Base-by-base conservation (phyloP, 2,329 filamentous ascomycete genomes). In the Aulographum hederae region DNA sequence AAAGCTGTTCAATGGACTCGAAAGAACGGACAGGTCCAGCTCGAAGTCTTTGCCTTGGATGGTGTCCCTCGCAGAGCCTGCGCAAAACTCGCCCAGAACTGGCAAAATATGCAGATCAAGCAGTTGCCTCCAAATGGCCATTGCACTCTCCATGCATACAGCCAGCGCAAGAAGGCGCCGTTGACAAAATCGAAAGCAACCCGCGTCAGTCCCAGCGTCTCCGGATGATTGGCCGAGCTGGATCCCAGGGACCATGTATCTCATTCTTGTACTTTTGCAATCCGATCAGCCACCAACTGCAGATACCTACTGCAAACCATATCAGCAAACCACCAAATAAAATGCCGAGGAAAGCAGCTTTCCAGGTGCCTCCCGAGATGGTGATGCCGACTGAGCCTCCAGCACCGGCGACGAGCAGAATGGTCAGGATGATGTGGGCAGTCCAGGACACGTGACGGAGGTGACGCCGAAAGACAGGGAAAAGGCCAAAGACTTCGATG, bases 201-300 rank as follows among this genome's bases (percentile, higher is more conserved):
- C n/a, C n/a, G 28, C 30, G 20, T 54, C 44, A 57, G 47, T 60
- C 60, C 58, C 58, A 63, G 26, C 72, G 61, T 44, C 75, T 74
- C 46, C 82, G 72, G 39, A 89, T 85, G 34, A 89, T 70, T 6
- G 89, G 89, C 48, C 85, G 67, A 5, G 89, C 89, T 14, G 86
- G 85, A 57, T 98, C 89, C 89, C 89, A 98, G 1, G 89, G 89
- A 27, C 89, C 89, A 47, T 85, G 81, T 42, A 98, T 94, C 56
- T 95, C 89, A 51, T 95, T 95, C 63, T 98, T 98, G 57, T 95
- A 98, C 58, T 92, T 86, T 56, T 98, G 89, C 52, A 98, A 54
- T 6, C 84, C 80, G 46, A 98, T 95, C 39, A 98, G 58, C 85
- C 89, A 95, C 86, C 85, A 95, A 49, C 82, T 92, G 51, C 85